These are phyloP conservation scores for Hysterium pulicare DNA, from an alignment of 2,329 filamentous ascomycete species.

Conservation along the genomic window DNA sequence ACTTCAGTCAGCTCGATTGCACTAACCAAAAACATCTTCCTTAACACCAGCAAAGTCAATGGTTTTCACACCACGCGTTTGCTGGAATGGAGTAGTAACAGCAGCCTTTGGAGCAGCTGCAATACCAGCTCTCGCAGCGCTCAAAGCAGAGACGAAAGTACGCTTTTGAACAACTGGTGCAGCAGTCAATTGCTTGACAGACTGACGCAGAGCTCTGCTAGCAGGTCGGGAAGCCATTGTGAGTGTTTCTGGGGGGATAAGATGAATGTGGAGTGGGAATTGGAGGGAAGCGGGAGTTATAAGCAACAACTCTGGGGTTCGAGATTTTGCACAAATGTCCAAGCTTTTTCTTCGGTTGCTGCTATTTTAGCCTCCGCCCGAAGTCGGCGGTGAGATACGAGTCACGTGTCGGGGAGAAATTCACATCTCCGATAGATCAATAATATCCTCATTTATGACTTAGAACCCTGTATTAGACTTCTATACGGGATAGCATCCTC, in stretches of 20 bases:
- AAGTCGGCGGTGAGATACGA: neutral
- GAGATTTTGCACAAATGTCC: constrained; percentile 14
- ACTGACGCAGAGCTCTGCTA: constrained; percentile 58
- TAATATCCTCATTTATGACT: neutral
- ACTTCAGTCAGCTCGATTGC: constrained; percentile 11
- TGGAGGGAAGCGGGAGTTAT: constrained; percentile 23
- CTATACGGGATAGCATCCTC: neutral
- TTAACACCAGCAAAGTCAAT: constrained; percentile 96
- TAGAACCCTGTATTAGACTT: neutral
- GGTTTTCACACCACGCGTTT: constrained; percentile 88
- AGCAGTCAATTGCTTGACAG: constrained; percentile 53
- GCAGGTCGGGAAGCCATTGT: constrained; percentile 77
- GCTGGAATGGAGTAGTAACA: constrained; percentile 56
- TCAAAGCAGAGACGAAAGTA: constrained; percentile 58
- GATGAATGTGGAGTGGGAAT: constrained; percentile 15
- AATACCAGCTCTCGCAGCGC: constrained; percentile 47
- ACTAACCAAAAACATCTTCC: constrained; percentile 87
- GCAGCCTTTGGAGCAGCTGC: constrained; percentile 46
- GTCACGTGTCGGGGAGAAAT: constrained; percentile 6
- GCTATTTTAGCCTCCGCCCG: neutral
- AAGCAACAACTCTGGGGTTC: constrained; percentile 13
- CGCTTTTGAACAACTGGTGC: constrained; percentile 51
- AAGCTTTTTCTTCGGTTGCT: constrained; percentile 1
- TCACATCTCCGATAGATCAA: constrained; percentile 1
- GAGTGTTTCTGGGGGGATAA: constrained; percentile 32